Evolutionary conservation across 768 basidiomycete genomes (phyloP).

Genomic region (Rhizopogon salebrosus): DNA sequence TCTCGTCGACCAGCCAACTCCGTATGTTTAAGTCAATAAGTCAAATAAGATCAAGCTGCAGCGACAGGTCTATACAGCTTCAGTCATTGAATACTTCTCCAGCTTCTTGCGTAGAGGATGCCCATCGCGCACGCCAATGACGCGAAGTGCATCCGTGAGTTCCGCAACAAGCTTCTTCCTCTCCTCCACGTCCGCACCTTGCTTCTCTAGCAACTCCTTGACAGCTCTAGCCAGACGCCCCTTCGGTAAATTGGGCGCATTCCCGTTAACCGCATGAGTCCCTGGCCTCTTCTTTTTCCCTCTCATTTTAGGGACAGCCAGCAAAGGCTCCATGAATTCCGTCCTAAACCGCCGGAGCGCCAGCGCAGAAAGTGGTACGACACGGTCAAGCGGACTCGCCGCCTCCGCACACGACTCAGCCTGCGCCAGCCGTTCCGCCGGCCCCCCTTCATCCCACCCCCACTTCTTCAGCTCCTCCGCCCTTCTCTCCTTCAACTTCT

Average conservation of each 20-base stretch:
- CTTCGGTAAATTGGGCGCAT: constrained; percentile 43
- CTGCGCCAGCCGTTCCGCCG: constrained; percentile 40
- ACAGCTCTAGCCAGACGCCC: constrained; percentile 66
- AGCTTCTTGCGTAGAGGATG: constrained; percentile 67
- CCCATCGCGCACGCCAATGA: constrained; percentile 53
- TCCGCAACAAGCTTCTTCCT: constrained; percentile 41
- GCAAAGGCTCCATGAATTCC: constrained; percentile 65
- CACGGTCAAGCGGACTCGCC: constrained; percentile 60
- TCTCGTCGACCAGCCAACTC: not conserved
- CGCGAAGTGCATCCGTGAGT: constrained; percentile 45
- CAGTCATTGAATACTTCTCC: constrained; percentile 44
- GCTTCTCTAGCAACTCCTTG: constrained; percentile 56
- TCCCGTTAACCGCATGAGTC: constrained; percentile 35
- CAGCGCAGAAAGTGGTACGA: constrained; percentile 58
- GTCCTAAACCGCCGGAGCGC: constrained; percentile 69
- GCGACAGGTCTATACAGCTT: not conserved
- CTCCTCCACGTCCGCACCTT: constrained; percentile 42
- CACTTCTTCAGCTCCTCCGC: constrained; percentile 64
- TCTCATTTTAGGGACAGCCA: constrained; percentile 63
- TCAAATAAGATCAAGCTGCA: not conserved
- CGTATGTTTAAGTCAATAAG: not conserved
- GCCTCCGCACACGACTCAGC: constrained; percentile 74
- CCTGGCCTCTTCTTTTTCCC: constrained; percentile 41
- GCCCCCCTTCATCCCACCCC: constrained; percentile 55
- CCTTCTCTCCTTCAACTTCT: constrained; percentile 52